These are phyloP conservation scores for Prinsepia uniflora DNA, from an alignment of 306 rosid genomes.

Conservation along the genomic window DNA sequence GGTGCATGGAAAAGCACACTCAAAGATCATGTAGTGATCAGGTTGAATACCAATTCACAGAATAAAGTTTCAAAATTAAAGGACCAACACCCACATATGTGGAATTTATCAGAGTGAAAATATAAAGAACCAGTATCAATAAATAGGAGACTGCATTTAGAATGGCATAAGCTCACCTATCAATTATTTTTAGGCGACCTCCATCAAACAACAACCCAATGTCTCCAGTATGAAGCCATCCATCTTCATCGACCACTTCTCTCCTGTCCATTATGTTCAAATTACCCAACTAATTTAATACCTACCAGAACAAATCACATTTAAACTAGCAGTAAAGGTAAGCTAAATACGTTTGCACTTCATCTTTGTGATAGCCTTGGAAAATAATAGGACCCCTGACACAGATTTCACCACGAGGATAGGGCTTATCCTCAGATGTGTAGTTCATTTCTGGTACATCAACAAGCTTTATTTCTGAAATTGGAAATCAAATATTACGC, in stretches of 20 bases:
- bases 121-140: conserved; percentile 4
- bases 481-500: conserved; percentile 23
- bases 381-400: conserved; percentile 91
- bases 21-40: not conserved
- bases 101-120: not conserved
- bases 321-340: conserved; percentile 29
- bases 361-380: conserved; percentile 85
- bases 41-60: not conserved
- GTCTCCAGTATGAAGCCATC: conserved; percentile 98
- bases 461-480: conserved; percentile 90
- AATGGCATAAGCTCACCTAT: conserved; percentile 52
- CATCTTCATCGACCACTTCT: conserved; percentile 83
- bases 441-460: conserved; percentile 98
- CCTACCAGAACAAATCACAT: conserved; percentile 14
- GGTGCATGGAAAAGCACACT: not conserved
- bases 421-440: conserved; percentile 75
- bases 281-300: conserved; percentile 24
- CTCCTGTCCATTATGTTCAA: conserved; percentile 57
- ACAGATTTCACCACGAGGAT: conserved; percentile 99
- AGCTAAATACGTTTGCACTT: conserved; percentile 72
- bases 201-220: conserved; percentile 84
- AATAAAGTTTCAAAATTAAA: not conserved
- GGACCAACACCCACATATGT: not conserved
- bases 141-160: not conserved
- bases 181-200: conserved; percentile 93